Conservation (phyloP, 2,329 filamentous ascomycete species). For the Microdochium trichocladiopsis region DNA sequence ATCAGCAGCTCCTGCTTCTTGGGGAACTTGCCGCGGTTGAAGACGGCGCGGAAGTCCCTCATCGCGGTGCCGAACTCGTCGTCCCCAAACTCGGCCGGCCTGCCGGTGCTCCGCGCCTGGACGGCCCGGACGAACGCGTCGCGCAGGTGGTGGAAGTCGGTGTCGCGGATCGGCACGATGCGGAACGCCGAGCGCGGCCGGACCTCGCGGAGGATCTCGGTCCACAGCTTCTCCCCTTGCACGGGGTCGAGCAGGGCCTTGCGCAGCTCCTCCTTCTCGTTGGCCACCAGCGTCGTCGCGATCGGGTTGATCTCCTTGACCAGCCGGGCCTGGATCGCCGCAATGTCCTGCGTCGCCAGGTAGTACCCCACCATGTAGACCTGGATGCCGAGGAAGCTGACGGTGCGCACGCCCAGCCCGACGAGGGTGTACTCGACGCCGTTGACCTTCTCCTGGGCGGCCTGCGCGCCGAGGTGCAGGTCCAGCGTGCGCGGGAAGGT, state of each 20-base stretch:
- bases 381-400: conserved; percentile 83
- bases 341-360: conserved; percentile 76
- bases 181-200: conserved; percentile 72
- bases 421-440: conserved; percentile 75
- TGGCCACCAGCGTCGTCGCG: conserved; percentile 76
- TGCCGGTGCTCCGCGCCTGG: conserved; percentile 59
- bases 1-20: conserved; percentile 76
- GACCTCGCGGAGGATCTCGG: conserved; percentile 56
- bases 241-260: conserved; percentile 61
- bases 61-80: conserved; percentile 72
- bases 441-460: conserved; percentile 20
- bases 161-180: conserved; percentile 85
- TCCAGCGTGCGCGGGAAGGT: conserved; percentile 68
- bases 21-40: conserved; percentile 72
- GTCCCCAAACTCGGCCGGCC: conserved; percentile 51
- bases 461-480: conserved; percentile 33
- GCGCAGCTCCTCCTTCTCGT: conserved; percentile 71
- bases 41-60: conserved; percentile 72
- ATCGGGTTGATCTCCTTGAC: conserved; percentile 68
- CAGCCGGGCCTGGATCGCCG: conserved; percentile 69
- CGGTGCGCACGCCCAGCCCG: conserved; percentile 79
- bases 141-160: conserved; percentile 85
- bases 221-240: conserved; percentile 68
- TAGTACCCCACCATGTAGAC: conserved; percentile 96
- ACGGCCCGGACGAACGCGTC: conserved; percentile 89